A percentile compares a stretch with the other conserved stretches of the same genome.
These are phyloP conservation scores for Triglochin maritima DNA, from an alignment of 106 monocot species.

Conservation along the genomic window DNA sequence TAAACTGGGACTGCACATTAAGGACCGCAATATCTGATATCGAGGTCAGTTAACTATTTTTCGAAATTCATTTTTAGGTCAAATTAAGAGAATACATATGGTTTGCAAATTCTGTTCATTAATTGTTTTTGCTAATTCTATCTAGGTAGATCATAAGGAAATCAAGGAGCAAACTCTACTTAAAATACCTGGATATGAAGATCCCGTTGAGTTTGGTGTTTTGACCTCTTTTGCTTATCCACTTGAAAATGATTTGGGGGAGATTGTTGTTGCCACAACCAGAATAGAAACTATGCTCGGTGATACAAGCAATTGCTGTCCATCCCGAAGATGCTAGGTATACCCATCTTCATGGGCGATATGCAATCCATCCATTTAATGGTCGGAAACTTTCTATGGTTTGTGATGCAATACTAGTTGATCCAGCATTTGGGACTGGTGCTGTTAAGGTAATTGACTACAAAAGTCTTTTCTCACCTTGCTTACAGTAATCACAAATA, in stretches of 20 bases:
- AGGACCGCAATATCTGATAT: conserved; percentile 96
- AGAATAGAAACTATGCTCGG: conserved; percentile 98
- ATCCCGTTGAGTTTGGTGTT: conserved; percentile 69
- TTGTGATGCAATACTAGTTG: conserved; percentile 71
- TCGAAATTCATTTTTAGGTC: background rate
- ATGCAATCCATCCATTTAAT: conserved; percentile 90
- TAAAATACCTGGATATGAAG: conserved; percentile 68
- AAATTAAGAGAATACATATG: background rate
- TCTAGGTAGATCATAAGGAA: conserved; percentile 79
- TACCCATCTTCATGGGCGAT: conserved; percentile 75
- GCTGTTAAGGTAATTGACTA: conserved; percentile 76
- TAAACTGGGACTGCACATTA: conserved; percentile 96
- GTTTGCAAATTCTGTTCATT: background rate
- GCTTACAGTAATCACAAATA: background rate
- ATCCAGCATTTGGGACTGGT: conserved; percentile 90
- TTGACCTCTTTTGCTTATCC: conserved; percentile 86
- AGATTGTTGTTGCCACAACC: conserved; percentile 92
- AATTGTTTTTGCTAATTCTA: background rate
- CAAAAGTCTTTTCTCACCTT: background rate
- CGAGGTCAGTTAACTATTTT: conserved; percentile 34
- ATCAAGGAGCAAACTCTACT: conserved; percentile 69
- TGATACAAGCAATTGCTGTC: conserved; percentile 92
- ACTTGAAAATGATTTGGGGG: conserved; percentile 64
- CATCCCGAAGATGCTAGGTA: conserved; percentile 82
- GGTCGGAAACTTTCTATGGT: conserved; percentile 73